These are phyloP conservation scores for Aspergillus puulaauensis DNA, from an alignment of 2,329 filamentous ascomycete genomes.

Conservation along the genomic window DNA sequence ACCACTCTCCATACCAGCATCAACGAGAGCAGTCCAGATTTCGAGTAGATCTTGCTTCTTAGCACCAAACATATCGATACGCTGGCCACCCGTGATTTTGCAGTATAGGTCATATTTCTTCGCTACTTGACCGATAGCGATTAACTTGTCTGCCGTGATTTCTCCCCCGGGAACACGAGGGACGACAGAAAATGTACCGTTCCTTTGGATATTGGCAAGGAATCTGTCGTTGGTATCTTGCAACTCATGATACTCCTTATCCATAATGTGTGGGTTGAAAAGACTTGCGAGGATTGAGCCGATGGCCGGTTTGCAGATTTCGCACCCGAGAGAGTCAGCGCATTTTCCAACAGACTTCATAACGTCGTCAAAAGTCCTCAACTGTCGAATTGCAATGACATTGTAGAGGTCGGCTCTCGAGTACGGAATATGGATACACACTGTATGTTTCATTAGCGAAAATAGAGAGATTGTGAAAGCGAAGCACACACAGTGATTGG, in stretches of 20 bases:
- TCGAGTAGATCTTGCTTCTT: slow-evolving; percentile 79
- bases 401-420: slow-evolving; percentile 88
- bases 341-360: slow-evolving; percentile 78
- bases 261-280: slow-evolving; percentile 82
- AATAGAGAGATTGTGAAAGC: not conserved
- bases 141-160: slow-evolving; percentile 82
- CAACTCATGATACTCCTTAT: slow-evolving; percentile 66
- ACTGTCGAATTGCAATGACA: slow-evolving; percentile 77
- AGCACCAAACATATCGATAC: slow-evolving; percentile 91
- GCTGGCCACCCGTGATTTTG: slow-evolving; percentile 89
- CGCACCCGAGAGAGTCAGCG: slow-evolving; percentile 72
- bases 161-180: slow-evolving; percentile 81
- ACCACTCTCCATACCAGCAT: slow-evolving; percentile 84
- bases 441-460: slow-evolving; percentile 23
- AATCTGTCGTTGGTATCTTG: slow-evolving; percentile 92
- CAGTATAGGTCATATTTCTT: slow-evolving; percentile 82
- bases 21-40: slow-evolving; percentile 79
- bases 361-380: slow-evolving; percentile 70
- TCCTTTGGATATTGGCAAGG: slow-evolving; percentile 84
- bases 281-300: slow-evolving; percentile 78
- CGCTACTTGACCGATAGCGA: slow-evolving; percentile 79
- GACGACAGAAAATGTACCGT: slow-evolving; percentile 87
- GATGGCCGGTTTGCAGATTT: slow-evolving; percentile 80
- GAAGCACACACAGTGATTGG: slow-evolving; percentile 61
- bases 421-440: slow-evolving; percentile 81